Evolutionary conservation across 371 early-diverging fungal species (phyloP).

Genomic region (Apophysomyces variabilis): DNA sequence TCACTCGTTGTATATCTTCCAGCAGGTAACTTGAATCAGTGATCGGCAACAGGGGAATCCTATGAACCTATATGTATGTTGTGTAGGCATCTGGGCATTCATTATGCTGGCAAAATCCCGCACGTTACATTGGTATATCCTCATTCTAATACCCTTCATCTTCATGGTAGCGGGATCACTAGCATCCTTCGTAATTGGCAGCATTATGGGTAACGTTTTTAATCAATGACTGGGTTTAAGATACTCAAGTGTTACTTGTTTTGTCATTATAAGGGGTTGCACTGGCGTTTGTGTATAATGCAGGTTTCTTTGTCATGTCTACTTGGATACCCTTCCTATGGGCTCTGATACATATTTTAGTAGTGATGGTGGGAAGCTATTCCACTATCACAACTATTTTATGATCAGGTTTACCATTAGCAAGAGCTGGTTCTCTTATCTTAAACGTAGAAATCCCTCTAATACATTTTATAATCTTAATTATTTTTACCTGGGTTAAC

Average conservation of each 20-base stretch:
- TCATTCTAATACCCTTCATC: conserved; percentile 51
- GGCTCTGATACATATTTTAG: conserved; percentile 68
- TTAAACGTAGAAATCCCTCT: too few species aligned
- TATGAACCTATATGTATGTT: too few species aligned
- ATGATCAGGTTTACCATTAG: conserved; percentile 20
- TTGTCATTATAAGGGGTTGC: conserved; percentile 50
- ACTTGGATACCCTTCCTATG: conserved; percentile 74
- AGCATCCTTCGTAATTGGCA: conserved; percentile 63
- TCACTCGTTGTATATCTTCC: conserved; percentile 46
- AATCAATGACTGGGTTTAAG: too few species aligned
- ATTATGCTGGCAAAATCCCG: conserved; percentile 55
- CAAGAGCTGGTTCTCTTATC: too few species aligned
- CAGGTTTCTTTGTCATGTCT: conserved; percentile 71
- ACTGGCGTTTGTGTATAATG: conserved; percentile 62
- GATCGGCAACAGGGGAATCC: too few species aligned
- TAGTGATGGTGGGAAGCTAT: conserved; percentile 64
- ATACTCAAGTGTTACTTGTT: too few species aligned
- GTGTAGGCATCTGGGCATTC: conserved; percentile 37
- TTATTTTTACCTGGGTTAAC: too few species aligned
- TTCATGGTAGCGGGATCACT: conserved; percentile 59
- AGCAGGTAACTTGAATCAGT: conserved; percentile 36
- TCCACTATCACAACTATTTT: conserved; percentile 70
- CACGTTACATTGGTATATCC: conserved; percentile 54
- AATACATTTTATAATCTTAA: too few species aligned
- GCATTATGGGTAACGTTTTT: conserved; percentile 56